A percentile compares a stretch with the other conserved stretches of the same genome.
These are phyloP conservation scores for Mucor velutinosus DNA, from an alignment of 371 early-diverging fungal species.

Conservation along the genomic window DNA sequence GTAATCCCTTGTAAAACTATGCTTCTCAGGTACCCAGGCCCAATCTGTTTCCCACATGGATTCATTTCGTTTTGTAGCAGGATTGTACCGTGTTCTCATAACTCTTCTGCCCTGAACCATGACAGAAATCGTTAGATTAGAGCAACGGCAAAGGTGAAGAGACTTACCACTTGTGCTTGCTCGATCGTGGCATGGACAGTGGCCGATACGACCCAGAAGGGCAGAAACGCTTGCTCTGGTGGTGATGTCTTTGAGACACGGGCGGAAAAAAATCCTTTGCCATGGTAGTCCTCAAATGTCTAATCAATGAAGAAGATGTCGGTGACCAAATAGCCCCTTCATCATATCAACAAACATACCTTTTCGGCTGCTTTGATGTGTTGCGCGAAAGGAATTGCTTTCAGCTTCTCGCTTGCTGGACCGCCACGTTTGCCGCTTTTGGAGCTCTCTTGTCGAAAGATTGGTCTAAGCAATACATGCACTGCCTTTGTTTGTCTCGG, in stretches of 20 bases:
- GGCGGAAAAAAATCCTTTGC: conserved; percentile 62
- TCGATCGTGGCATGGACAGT: conserved; percentile 51
- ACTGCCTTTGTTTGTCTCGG: not conserved
- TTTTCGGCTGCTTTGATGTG: conserved; percentile 60
- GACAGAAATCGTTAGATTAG: not conserved
- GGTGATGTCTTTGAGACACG: conserved; percentile 42
- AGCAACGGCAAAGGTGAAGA: not conserved
- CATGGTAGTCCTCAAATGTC: conserved; percentile 60
- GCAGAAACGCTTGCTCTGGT: conserved; percentile 58
- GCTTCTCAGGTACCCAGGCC: conserved; percentile 50
- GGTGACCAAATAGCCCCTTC: not conserved
- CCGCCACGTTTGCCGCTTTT: conserved; percentile 19
- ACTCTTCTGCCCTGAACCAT: conserved; percentile 40
- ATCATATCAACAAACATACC: conserved; percentile 22
- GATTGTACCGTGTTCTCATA: conserved; percentile 45
- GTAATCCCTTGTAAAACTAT: conserved; percentile 49
- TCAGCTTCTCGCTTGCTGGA: conserved; percentile 50
- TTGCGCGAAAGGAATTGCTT: conserved; percentile 57
- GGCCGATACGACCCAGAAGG: conserved; percentile 64
- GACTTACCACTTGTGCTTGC: conserved; percentile 57
- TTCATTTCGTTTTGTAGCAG: conserved; percentile 48
- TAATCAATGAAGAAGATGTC: conserved; percentile 12
- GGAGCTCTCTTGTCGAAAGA: not conserved
- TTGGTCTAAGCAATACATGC: not conserved
- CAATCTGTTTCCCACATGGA: conserved; percentile 58